phyloP scores from a whole-genome alignment of 306 rosid species.

The Cercis canadensis region DNA sequence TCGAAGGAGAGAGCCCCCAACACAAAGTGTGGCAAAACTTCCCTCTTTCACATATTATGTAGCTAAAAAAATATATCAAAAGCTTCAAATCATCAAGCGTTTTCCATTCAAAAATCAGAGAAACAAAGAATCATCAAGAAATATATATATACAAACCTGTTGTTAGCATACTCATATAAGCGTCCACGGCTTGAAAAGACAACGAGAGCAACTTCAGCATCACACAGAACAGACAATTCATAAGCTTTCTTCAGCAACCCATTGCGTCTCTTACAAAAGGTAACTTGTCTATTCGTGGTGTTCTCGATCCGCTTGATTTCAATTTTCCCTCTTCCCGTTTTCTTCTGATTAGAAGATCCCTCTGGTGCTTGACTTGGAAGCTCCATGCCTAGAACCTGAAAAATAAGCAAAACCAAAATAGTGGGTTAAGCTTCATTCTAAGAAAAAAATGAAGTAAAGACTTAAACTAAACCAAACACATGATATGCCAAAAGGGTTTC shows the following conservation, averaged over 20 bases:
- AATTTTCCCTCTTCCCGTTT: conserved; percentile 87
- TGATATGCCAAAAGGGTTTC: background rate
- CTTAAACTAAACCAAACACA: background rate
- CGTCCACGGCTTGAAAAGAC: conserved; percentile 95
- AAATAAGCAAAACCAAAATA: background rate
- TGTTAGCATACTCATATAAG: conserved; percentile 88
- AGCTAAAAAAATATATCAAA: too few species aligned
- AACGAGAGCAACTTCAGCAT: conserved; percentile 93
- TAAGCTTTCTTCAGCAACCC: conserved; percentile 93
- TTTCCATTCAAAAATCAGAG: conserved; percentile 5
- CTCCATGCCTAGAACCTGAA: conserved; percentile 60
- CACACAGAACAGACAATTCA: conserved; percentile 85
- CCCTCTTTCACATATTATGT: background rate
- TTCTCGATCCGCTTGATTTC: conserved; percentile 92
- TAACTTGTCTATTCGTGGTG: conserved; percentile 87
- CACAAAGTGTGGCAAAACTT: too few species aligned
- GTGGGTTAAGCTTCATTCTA: background rate
- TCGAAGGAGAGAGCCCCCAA: too few species aligned
- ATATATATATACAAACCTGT: conserved; percentile 58
- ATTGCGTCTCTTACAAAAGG: conserved; percentile 87
- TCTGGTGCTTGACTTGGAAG: conserved; percentile 54
- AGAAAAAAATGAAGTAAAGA: background rate
- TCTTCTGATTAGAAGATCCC: conserved; percentile 69
- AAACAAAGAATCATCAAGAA: background rate
- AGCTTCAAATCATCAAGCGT: too few species aligned